Evolutionary conservation across 2,329 filamentous ascomycete genomes (phyloP), one percentile per base, ranked within the genome.

Genomic region (Ascochyta koolunga): DNA sequence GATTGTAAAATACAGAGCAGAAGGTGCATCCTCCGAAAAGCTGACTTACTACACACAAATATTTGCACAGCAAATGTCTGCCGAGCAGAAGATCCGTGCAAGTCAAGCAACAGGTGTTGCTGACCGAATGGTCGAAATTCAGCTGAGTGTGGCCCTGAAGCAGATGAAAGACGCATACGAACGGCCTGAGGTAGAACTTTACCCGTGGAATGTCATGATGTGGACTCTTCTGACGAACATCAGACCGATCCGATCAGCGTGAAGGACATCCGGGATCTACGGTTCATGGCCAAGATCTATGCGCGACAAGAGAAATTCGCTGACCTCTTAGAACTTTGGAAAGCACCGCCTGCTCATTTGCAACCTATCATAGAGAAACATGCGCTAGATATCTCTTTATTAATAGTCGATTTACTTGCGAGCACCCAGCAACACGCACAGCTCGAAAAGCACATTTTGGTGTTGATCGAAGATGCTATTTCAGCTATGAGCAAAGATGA

Each of bases 231-330:
- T 69, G 24, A 70, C 50, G 6, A 8, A 2, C 18, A 35, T 13
- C 39, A 73, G 69, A 63, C 61, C 39, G 64, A 70, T 19, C 49
- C 58, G 0, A 64, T 69, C 40, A 64, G 64, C 39, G 57, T 73
- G 19, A 61, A 67, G 21, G 62, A 66, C 24, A 68, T 71, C 43
- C 60, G 68, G 11, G 70, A 73, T 50, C 47, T 75, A 24, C 68
- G 69, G 18, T 73, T 75, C 43, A 72, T 73, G 68, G 64, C 59
- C 7, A 60, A 67, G 13, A 64, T 74, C 27, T 73, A 66, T 36
- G 33, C 54, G 24, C 60, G 66, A 18, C 71, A 72, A 52, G 43
- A 54, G 13, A 60, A 59, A 21, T 58, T 40, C 15, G 50, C 44
- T 16, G 69, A 73, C 37, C 58, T 74, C 1, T 39, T 68, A n/a